Base-by-base conservation (phyloP, 352 stramenopile species). In the Salisapilia sapeloensis region DNA sequence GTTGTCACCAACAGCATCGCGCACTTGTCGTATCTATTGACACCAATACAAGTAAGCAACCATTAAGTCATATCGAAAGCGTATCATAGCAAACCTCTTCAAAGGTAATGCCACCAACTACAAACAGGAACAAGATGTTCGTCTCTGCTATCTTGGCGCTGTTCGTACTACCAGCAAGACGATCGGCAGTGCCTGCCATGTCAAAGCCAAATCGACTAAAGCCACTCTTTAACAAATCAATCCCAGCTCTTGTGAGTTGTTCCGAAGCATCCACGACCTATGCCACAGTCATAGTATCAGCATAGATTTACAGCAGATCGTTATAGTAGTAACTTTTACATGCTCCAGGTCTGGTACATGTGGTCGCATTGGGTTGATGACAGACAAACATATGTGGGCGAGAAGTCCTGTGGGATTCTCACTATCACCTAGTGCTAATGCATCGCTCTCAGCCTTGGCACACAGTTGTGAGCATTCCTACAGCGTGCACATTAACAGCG, bases 171-270 rank as follows among this genome's bases (percentile, higher is more conserved):
- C 24, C 11, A n/a, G 41, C 15, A 24, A 27, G 24, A 20, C 40
- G 35, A 10, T 28, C 36, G 18, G 33, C 50, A 27, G 33, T 53
- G 28, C 36, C 37, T 24, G 39, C 38, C 11, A 50, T 40, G 9
- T 52, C 59, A 44, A 86, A 80, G 1, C 71, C 71, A 40, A 86
- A 82, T 17, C 71, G 69, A 48, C 66, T 86, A 29, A 86, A 78
- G 3, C 71, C 71, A n/a, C 66, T 82, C 38, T 78, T 83, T 3
- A 86, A 53, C 21, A 86, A 48, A 35, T 83, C 66, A 16, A 86
- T 86, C 11, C 71, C 71, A 7, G 64, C 71, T 4, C 64, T 58
- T 6, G 71, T 78, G 10, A 86, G 44, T 33, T 86, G 66, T 39
- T 86, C 71, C 0, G 71, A 83, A 0, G 62, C 71, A 43, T 86